Conservation (phyloP, 2,329 filamentous ascomycete genomes). For the Pseudocercospora musae region DNA sequence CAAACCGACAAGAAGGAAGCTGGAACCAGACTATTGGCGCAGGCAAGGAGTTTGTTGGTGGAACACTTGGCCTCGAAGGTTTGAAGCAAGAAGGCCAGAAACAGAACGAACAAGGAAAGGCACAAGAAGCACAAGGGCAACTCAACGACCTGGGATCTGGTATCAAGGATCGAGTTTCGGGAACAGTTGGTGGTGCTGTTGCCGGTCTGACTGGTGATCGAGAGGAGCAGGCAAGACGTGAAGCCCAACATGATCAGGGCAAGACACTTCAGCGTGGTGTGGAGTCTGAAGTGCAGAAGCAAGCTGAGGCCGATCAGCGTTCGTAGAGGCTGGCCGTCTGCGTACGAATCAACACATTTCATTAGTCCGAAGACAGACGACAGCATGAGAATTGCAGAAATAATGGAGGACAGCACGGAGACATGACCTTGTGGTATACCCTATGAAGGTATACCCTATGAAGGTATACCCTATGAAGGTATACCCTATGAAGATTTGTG, state of each 20-base stretch:
- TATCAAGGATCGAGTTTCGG: slow-evolving; percentile 37
- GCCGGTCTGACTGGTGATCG: slow-evolving; percentile 61
- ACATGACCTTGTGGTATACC: not conserved
- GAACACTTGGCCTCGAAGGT: slow-evolving; percentile 68
- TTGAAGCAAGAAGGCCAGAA: slow-evolving; percentile 70
- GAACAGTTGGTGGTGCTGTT: slow-evolving; percentile 67
- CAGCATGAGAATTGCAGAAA: not conserved
- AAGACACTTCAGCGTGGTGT: slow-evolving; percentile 82
- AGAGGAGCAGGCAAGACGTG: slow-evolving; percentile 58
- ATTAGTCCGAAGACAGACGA: no score
- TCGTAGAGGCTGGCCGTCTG: not conserved
- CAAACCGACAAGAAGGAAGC: slow-evolving; percentile 66
- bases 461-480: not conserved
- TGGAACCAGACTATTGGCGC: slow-evolving; percentile 90
- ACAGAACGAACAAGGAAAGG: slow-evolving; percentile 78
- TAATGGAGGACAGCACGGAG: not conserved
- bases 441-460: no score
- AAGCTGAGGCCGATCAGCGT: slow-evolving; percentile 40
- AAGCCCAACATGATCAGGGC: slow-evolving; percentile 71
- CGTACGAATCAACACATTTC: no score
- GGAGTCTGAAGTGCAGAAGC: slow-evolving; percentile 75
- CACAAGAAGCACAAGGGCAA: slow-evolving; percentile 79
- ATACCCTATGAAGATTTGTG: not conserved
- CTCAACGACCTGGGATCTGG: slow-evolving; percentile 70
- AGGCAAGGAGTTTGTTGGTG: slow-evolving; percentile 77